Evolutionary conservation across 1,139 yeast species (phyloP).

Genomic region (Diutina rugosa): DNA sequence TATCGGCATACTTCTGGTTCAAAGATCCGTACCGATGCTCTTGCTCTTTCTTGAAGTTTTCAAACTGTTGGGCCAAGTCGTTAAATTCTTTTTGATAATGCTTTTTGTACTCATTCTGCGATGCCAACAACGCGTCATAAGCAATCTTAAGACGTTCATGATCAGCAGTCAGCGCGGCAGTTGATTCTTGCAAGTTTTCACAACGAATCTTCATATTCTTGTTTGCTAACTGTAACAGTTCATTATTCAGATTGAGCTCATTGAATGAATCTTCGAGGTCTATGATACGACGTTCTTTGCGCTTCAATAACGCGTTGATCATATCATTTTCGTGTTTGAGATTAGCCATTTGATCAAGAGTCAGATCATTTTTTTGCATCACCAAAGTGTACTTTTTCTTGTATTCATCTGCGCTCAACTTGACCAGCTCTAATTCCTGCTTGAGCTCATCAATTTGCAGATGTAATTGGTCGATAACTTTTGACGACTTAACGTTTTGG

Average conservation of each 20-base stretch:
- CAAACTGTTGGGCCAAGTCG: slow-evolving; percentile 16
- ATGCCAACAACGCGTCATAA: slow-evolving; percentile 45
- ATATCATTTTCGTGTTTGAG: slow-evolving; percentile 62
- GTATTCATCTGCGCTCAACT: slow-evolving; percentile 23
- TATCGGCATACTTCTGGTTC: slow-evolving; percentile 15
- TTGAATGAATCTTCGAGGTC: slow-evolving; percentile 48
- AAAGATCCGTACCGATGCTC: slow-evolving; percentile 14
- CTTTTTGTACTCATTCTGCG: slow-evolving; percentile 43
- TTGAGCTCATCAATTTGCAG: slow-evolving; percentile 39
- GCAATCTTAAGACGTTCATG: slow-evolving; percentile 44
- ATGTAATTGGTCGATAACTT: slow-evolving; percentile 47
- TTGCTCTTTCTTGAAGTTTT: slow-evolving; percentile 23
- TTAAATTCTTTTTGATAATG: slow-evolving; percentile 30
- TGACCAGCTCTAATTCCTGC: slow-evolving; percentile 33
- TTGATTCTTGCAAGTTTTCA: slow-evolving; percentile 35
- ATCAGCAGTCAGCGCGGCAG: slow-evolving; percentile 36
- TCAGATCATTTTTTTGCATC: slow-evolving; percentile 40
- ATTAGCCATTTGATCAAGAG: slow-evolving; percentile 56
- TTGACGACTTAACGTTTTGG: slow-evolving; percentile 15
- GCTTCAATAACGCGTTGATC: slow-evolving; percentile 44
- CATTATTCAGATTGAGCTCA: slow-evolving; percentile 30
- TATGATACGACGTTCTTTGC: slow-evolving; percentile 50
- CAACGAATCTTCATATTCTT: slow-evolving; percentile 37
- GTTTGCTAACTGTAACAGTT: slow-evolving; percentile 31
- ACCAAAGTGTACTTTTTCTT: slow-evolving; percentile 36